These are phyloP conservation scores for Ascochyta lentis DNA, from an alignment of 2,329 filamentous ascomycete genomes.

Conservation along the genomic window DNA sequence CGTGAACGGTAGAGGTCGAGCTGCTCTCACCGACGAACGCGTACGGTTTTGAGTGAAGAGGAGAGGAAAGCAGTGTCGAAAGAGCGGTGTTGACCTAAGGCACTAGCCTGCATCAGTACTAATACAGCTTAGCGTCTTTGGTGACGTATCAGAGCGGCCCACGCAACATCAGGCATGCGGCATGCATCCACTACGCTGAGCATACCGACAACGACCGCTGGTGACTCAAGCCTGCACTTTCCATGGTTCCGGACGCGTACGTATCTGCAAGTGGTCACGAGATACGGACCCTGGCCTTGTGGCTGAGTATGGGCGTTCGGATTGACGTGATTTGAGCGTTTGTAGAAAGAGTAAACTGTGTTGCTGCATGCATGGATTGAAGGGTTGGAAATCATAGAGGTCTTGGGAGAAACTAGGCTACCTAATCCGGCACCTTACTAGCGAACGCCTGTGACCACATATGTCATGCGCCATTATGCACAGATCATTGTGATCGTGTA, in stretches of 20 bases:
- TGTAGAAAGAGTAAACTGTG: slow-evolving; percentile 1
- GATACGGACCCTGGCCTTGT: neutral
- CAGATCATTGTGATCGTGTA: slow-evolving; percentile 34
- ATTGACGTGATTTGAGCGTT: neutral
- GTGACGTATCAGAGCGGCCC: slow-evolving; percentile 27
- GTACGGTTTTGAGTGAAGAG: slow-evolving; percentile 12
- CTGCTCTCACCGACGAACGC: slow-evolving; percentile 40
- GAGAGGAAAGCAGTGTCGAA: slow-evolving; percentile 24
- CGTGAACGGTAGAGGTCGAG: slow-evolving; percentile 22
- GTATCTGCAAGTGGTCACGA: slow-evolving; percentile 9
- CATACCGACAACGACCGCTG: slow-evolving; percentile 4
- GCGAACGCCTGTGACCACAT: slow-evolving; percentile 22
- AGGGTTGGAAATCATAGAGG: neutral
- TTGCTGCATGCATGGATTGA: neutral
- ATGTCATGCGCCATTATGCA: slow-evolving; percentile 24
- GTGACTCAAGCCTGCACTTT: slow-evolving; percentile 11
- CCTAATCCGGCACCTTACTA: slow-evolving; percentile 23
- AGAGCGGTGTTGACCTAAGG: slow-evolving; percentile 36
- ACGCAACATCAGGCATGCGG: slow-evolving; percentile 7
- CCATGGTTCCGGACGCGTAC: neutral
- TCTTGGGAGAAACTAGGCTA: neutral
- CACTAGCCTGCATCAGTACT: slow-evolving; percentile 13
- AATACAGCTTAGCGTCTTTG: slow-evolving; percentile 5
- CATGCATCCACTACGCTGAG: slow-evolving; percentile 11
- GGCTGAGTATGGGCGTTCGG: neutral